These are phyloP conservation scores for Geotrichum siamense DNA, from an alignment of 1,139 yeast species.

Conservation along the genomic window DNA sequence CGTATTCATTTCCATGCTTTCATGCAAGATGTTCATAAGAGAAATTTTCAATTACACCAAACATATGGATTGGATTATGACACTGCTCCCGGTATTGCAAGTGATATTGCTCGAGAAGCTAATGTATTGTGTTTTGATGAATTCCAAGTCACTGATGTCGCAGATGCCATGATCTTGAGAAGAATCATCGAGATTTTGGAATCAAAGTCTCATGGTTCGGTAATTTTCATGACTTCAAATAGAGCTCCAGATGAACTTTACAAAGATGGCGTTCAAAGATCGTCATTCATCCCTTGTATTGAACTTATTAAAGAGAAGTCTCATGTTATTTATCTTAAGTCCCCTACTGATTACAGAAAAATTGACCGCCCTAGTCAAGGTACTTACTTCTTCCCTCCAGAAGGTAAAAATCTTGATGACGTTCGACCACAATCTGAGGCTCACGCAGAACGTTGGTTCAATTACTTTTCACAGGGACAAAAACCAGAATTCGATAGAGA, in stretches of 20 bases:
- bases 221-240: slow-evolving; percentile 87
- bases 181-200: slow-evolving; percentile 56
- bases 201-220: slow-evolving; percentile 67
- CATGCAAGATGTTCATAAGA: slow-evolving; percentile 88
- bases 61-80: slow-evolving; percentile 64
- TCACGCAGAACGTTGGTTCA: slow-evolving; percentile 76
- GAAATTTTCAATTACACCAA: slow-evolving; percentile 67
- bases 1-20: slow-evolving; percentile 93
- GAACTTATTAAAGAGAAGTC: slow-evolving; percentile 66
- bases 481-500: slow-evolving; percentile 37
- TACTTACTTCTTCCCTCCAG: slow-evolving; percentile 70
- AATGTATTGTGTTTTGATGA: slow-evolving; percentile 91
- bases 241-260: slow-evolving; percentile 92
- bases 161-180: slow-evolving; percentile 93
- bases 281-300: slow-evolving; percentile 86
- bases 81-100: slow-evolving; percentile 76
- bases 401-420: slow-evolving; percentile 38
- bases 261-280: slow-evolving; percentile 87
- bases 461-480: slow-evolving; percentile 57
- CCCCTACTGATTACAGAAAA: slow-evolving; percentile 91
- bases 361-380: slow-evolving; percentile 76
- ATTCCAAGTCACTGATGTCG: slow-evolving; percentile 88
- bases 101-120: slow-evolving; percentile 67
- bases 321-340: slow-evolving; percentile 70
- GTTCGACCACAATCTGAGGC: slow-evolving; percentile 46